A percentile compares a stretch with the other conserved stretches of the same genome.
These are phyloP conservation scores for Saccharomycopsis sp. DNA, from an alignment of 805 yeast species.

Conservation along the genomic window DNA sequence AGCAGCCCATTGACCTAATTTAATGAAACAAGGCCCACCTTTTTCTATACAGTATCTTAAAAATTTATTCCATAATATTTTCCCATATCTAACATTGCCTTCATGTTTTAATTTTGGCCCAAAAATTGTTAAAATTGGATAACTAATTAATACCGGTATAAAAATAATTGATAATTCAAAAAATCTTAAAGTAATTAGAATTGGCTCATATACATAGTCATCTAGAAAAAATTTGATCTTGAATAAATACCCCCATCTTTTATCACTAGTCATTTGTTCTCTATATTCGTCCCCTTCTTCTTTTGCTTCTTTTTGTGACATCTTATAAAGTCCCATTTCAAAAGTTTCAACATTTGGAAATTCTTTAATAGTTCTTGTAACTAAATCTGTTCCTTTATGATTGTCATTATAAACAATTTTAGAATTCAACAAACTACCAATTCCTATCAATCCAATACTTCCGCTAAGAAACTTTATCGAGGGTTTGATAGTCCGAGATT, in stretches of 20 bases:
- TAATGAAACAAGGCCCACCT: constrained; percentile 89
- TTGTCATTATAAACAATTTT: not conserved
- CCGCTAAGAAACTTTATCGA: not conserved
- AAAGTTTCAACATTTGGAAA: constrained; percentile 42
- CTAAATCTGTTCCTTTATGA: not conserved
- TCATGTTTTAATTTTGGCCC: constrained; percentile 17
- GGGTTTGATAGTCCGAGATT: not conserved
- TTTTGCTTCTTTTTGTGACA: constrained; percentile 48
- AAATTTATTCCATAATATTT: constrained; percentile 57
- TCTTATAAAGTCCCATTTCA: constrained; percentile 52
- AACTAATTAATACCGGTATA: constrained; percentile 51
- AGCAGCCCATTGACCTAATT: constrained; percentile 99
- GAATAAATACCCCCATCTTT: constrained; percentile 25
- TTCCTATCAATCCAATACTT: not conserved
- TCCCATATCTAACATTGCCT: constrained; percentile 43
- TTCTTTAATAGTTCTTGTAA: not conserved
- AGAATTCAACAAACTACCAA: not conserved
- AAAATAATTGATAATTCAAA: constrained; percentile 56
- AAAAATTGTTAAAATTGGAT: constrained; percentile 44
- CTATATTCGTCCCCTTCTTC: constrained; percentile 30
- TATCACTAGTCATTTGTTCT: constrained; percentile 17
- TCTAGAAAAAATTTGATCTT: constrained; percentile 32
- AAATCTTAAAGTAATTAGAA: constrained; percentile 58
- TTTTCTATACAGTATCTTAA: constrained; percentile 59
- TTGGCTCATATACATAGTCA: constrained; percentile 60